A percentile compares a stretch with the other conserved stretches of the same genome.
These are phyloP conservation scores for Andrographis paniculata DNA, from an alignment of 305 asterid genomes.

Conservation along the genomic window DNA sequence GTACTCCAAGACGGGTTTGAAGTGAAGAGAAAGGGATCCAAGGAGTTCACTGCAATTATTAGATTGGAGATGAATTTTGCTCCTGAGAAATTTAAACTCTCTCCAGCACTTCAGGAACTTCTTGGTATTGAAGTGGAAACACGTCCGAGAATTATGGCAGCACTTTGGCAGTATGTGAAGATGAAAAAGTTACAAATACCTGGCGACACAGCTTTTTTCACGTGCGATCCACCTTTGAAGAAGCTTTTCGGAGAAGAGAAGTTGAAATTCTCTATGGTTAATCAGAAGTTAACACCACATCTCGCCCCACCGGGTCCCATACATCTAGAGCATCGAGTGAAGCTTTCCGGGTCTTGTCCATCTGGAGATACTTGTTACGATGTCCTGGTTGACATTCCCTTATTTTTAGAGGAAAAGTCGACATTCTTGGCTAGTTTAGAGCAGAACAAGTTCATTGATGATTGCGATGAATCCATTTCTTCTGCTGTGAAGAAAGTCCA, in stretches of 20 bases:
- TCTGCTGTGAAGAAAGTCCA: conserved; percentile 62
- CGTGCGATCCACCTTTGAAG: conserved; percentile 71
- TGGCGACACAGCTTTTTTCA: conserved; percentile 65
- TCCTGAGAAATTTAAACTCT: conserved; percentile 74
- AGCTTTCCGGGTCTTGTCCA: conserved; percentile 77
- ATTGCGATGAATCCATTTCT: conserved; percentile 59
- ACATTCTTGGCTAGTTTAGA: conserved; percentile 44
- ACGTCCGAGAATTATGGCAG: conserved; percentile 56
- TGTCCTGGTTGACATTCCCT: conserved; percentile 71
- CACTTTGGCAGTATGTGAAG: conserved; percentile 79
- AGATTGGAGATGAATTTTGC: conserved; percentile 77
- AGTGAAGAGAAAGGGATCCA: conserved; percentile 82
- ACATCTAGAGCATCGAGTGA: conserved; percentile 80
- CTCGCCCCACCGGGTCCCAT: conserved; percentile 71
- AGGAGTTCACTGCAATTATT: conserved; percentile 77
- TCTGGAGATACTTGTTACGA: conserved; percentile 77
- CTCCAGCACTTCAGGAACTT: conserved; percentile 68
- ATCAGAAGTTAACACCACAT: conserved; percentile 65
- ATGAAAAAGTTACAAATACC: conserved; percentile 58
- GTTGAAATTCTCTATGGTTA: conserved; percentile 60
- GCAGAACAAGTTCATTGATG: conserved; percentile 54
- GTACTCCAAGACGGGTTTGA: conserved; percentile 76
- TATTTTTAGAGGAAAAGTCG: conserved; percentile 44
- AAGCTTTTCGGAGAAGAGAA: conserved; percentile 86
- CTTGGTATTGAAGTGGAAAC: conserved; percentile 89